Evolutionary conservation across 345 rosid genomes (phyloP).

Genomic region (Moricandia arvensis): DNA sequence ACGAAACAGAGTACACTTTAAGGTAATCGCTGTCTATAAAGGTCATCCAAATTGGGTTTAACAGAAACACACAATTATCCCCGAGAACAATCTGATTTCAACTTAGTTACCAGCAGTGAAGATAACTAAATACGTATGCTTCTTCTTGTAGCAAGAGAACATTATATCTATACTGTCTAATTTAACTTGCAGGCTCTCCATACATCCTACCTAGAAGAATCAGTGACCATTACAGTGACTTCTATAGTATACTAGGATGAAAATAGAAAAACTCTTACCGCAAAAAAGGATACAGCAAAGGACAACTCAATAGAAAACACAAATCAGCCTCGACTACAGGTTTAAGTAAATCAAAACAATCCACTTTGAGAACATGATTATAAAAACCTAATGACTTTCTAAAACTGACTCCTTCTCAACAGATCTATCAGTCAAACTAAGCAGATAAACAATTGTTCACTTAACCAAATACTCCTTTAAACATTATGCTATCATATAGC

Average conservation of each 20-base stretch:
- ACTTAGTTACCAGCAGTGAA: background rate
- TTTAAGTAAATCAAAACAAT: background rate
- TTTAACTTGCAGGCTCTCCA: background rate
- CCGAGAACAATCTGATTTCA: background rate
- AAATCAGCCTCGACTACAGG: slow-evolving; percentile 2
- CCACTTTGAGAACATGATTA: no score
- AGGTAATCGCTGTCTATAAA: background rate
- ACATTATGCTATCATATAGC: no score
- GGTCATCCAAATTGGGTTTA: background rate
- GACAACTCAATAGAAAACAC: background rate
- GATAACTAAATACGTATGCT: background rate
- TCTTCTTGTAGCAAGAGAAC: slow-evolving; percentile 1
- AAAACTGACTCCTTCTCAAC: background rate
- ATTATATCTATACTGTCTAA: background rate
- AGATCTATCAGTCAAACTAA: background rate
- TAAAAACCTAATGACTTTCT: no score
- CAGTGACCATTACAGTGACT: background rate
- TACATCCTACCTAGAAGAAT: background rate
- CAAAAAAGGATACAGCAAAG: background rate
- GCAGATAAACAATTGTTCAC: background rate
- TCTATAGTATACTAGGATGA: background rate
- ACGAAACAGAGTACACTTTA: background rate
- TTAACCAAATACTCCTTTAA: background rate
- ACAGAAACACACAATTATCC: background rate
- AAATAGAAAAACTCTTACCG: background rate